Evolutionary conservation across 345 rosid genomes (phyloP).

Genomic region (Toxicodendron radicans): DNA sequence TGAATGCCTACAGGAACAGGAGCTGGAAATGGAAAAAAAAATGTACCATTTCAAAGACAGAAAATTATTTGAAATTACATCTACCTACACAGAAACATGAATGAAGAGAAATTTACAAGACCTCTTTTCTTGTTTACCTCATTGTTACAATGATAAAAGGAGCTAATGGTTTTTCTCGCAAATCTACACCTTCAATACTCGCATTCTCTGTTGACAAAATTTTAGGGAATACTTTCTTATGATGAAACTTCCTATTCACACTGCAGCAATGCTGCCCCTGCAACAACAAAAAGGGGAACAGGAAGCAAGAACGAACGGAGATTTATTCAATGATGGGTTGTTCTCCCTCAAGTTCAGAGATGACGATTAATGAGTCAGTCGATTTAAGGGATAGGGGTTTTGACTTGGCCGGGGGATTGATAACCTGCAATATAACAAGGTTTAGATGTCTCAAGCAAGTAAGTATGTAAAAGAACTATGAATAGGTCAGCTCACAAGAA

Average conservation of each 20-base stretch:
- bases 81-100: too few species aligned
- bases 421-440: conserved; percentile 50
- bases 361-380: conserved; percentile 76
- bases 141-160: not conserved
- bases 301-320: conserved; percentile 2
- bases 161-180: not conserved
- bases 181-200: not conserved
- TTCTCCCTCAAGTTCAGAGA: conserved; percentile 92
- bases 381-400: conserved; percentile 53
- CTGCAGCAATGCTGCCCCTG: conserved; percentile 13
- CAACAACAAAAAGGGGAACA: not conserved
- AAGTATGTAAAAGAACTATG: not conserved
- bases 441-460: conserved; percentile 13
- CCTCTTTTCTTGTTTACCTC: not conserved
- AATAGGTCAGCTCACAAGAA: not conserved
- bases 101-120: too few species aligned
- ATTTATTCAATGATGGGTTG: conserved; percentile 37
- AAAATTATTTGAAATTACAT: too few species aligned
- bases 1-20: too few species aligned
- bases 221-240: not conserved
- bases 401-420: conserved; percentile 70
- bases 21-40: too few species aligned
- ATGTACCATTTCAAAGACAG: too few species aligned
- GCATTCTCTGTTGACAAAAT: not conserved
- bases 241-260: not conserved